Evolutionary conservation across 108 stramenopile species (phyloP), one percentile per base, ranked within the genome.

Genomic region (Cyclotella kingstonii): DNA sequence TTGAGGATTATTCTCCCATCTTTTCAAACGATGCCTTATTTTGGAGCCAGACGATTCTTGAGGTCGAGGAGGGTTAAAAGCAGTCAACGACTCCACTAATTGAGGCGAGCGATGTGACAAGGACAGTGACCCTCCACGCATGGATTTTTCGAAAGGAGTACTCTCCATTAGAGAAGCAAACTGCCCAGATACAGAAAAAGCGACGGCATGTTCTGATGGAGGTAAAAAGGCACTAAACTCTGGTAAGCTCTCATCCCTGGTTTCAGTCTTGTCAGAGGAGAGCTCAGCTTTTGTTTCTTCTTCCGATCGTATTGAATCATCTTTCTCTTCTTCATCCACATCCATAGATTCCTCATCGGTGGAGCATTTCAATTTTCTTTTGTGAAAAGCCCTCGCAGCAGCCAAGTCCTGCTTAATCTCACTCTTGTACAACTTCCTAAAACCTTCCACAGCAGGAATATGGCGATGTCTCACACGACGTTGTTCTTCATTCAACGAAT

Each of bases 1-100:
- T 19, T 79, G 57, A 12, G 92, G 92, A 22, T 85, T 54, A 23
- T 70, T 73, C 60, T 94, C 87, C 92, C 92, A 94, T 47, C 92
- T 69, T 36, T 77, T 63, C 76, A 94, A 66, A 30, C 92, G 73
- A 62, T 87, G 82, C 47, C 81, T 84, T 49, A 89, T 89, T 58
- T 94, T 94, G 31, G 75, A 30, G 0, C 81, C 84, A 19, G 80
- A 75, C 1, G 89, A 90, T 60, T 94, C 89, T n/a, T 89, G 92
- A 46, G 85, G 89, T 33, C 87, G 80, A 7, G 92, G 92, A 12
- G 92, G 92, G 65, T 90, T 84, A 58, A 90, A 90, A 26, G 87
- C 80, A 11, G 82, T 81, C 22, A 85, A 54, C 12, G 80, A 73
- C 40, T 89, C 92, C 6, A 94, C 85, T 11, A 73, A 28, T 19